Percentiles rank a stretch among this genome's conserved stretches.
phyloP scores from a whole-genome alignment of 2,329 filamentous ascomycete species.

The Colletotrichum orbiculare region DNA sequence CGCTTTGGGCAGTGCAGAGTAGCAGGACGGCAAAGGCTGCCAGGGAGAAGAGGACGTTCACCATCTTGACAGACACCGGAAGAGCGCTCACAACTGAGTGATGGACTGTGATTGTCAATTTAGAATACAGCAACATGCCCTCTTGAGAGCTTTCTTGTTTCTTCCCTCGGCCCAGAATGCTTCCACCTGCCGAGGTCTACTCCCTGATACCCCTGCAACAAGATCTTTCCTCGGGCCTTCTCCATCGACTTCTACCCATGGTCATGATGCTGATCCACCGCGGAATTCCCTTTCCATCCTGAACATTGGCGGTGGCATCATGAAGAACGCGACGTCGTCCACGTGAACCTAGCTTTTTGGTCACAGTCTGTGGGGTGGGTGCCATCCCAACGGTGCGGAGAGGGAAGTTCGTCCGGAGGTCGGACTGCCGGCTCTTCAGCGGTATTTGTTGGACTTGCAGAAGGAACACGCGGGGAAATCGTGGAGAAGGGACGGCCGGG shows the following conservation, averaged over 20 bases:
- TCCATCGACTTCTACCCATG: conserved; percentile 4
- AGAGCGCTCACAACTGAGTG: background rate
- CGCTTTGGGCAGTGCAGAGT: conserved; percentile 21
- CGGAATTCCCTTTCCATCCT: background rate
- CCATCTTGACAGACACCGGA: conserved; percentile 5
- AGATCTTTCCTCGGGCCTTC: background rate
- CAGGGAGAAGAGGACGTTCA: conserved; percentile 1
- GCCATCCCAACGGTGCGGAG: conserved; percentile 17
- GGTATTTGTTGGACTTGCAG: conserved; percentile 2
- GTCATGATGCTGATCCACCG: background rate
- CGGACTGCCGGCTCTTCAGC: conserved; percentile 16
- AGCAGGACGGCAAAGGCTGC: conserved; percentile 3
- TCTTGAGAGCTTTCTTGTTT: background rate
- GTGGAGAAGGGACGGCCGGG: conserved; percentile 6
- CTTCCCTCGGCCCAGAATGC: conserved; percentile 4
- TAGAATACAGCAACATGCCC: background rate
- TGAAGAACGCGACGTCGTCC: background rate
- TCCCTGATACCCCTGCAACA: background rate
- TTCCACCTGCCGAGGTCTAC: background rate
- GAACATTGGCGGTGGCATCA: conserved; percentile 10
- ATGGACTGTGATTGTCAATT: background rate
- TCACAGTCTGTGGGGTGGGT: conserved; percentile 11
- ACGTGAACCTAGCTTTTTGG: conserved; percentile 3
- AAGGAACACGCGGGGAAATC: conserved; percentile 13
- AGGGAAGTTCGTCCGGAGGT: background rate